phyloP scores from a whole-genome alignment of 805 yeast genomes.

The Kodamaea kaohsiungensis region DNA sequence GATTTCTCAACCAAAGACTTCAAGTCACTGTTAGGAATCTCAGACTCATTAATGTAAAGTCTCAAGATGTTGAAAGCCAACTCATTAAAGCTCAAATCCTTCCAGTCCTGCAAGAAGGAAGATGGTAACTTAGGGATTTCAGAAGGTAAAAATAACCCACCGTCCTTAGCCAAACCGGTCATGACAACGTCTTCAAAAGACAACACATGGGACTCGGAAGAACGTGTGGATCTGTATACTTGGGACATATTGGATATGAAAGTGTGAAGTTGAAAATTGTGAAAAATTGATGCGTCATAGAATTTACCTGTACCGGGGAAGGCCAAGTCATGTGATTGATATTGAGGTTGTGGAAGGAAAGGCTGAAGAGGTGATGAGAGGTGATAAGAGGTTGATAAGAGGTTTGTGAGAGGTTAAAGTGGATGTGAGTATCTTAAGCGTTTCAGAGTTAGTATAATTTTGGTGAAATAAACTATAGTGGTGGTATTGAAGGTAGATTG shows the following conservation, averaged over 20 bases:
- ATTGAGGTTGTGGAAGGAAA: not conserved
- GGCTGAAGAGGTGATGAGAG: too few relatives aligned
- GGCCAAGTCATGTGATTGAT: not conserved
- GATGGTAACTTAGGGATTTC: constrained; percentile 67
- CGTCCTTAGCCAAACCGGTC: constrained; percentile 94
- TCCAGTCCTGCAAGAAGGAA: constrained; percentile 66
- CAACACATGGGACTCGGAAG: constrained; percentile 48
- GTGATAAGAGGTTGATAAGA: too few relatives aligned
- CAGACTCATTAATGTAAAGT: constrained; percentile 68
- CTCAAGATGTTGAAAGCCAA: constrained; percentile 86
- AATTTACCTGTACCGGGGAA: constrained; percentile 1
- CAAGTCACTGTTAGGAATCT: constrained; percentile 73
- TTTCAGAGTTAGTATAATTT: too few relatives aligned
- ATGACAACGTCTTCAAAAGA: constrained; percentile 82
- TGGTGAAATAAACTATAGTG: too few relatives aligned
- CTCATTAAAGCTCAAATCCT: constrained; percentile 73
- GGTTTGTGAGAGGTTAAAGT: too few relatives aligned
- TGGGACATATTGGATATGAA: constrained; percentile 38
- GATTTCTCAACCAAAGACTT: constrained; percentile 63
- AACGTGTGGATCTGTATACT: constrained; percentile 80
- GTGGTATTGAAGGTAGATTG: too few relatives aligned
- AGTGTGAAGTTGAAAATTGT: not conserved
- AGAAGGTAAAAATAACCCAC: constrained; percentile 92
- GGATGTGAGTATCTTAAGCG: too few relatives aligned
- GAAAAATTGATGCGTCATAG: constrained; percentile 6